phyloP scores from a whole-genome alignment of 73 alveolate species.

The Paramecium sexaurelia region DNA sequence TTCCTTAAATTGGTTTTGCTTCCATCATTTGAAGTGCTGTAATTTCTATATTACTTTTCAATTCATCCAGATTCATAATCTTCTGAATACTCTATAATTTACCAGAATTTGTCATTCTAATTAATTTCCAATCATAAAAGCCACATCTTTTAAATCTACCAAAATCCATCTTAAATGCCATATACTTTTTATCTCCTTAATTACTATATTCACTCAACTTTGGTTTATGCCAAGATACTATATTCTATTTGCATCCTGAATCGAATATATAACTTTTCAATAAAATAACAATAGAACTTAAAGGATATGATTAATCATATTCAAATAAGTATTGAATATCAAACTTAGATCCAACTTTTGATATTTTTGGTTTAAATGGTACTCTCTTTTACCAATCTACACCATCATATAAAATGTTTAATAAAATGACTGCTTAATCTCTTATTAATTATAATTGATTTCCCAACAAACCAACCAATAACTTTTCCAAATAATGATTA shows the following conservation, averaged over 20 bases:
- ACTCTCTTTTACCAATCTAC: constrained; percentile 93
- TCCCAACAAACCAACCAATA: constrained; percentile 66
- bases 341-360: constrained; percentile 81
- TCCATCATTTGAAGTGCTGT: constrained; percentile 10
- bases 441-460: constrained; percentile 70
- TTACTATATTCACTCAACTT: constrained; percentile 56
- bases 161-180: constrained; percentile 71
- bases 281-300: constrained; percentile 37
- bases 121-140: constrained; percentile 97
- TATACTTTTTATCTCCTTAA: constrained; percentile 61
- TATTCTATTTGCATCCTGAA: constrained; percentile 60
- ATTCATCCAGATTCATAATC: constrained; percentile 11
- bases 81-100: constrained; percentile 44
- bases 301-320: constrained; percentile 63
- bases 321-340: constrained; percentile 60
- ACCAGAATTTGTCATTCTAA: constrained; percentile 73
- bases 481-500: constrained; percentile 66
- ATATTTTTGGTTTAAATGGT: constrained; percentile 88
- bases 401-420: constrained; percentile 97
- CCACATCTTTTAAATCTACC: constrained; percentile 96
- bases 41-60: constrained; percentile 62
- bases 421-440: constrained; percentile 88
- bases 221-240: constrained; percentile 67
- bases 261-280: constrained; percentile 54
- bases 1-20: constrained; percentile 87